Evolutionary conservation across 202 grass and related monocot species (phyloP), one percentile per base, ranked within the genome.

Genomic region (Zizania palustris): DNA sequence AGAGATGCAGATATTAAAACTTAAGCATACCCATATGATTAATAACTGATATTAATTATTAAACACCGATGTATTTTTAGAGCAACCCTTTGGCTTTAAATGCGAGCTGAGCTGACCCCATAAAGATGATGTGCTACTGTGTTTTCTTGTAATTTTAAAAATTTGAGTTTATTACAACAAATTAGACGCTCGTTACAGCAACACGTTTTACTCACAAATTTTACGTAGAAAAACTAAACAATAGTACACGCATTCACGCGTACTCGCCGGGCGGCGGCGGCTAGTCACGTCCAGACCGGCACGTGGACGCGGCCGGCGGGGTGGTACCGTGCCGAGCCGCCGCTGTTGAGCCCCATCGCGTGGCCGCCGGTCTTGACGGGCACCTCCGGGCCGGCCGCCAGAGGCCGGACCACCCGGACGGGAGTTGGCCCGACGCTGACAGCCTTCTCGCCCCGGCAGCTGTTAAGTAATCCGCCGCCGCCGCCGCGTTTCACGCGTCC

Each of bases 391-490:
- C 34, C 16, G 4, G 50, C 56, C 73, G 68, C 54, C 39, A n/a
- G n/a, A n/a, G 79, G 75, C 6, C 71, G 58, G 55, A 74, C 71
- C 72, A 83, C 43, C 36, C 65, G 66, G 50, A 89, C 76, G 15
- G 90, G 81, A 3, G 76, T 87, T 0, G 90, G 87, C 35, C 78
- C 87, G 4, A 90, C 87, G 84, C 69, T 93, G 7, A 90, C 87
- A 0, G 84, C 87, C 90, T 87, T 87, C 60, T 93, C 87, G 87
- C 87, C 85, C 16, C 87, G 51, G 87, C 84, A 93, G 84, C 90
- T 87, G 71, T 59, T 60, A 10, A 93, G 64, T 55, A 85, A 89
- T 20, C 89, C 80, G 18, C 81, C 73, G 6, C 80, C 69, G 45
- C 76, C 64, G 28, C 28, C 28, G 28, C 28, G 28, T 6, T 78